phyloP scores from a whole-genome alignment of 176 grass and related monocot species.

The Saccharum officinarum region DNA sequence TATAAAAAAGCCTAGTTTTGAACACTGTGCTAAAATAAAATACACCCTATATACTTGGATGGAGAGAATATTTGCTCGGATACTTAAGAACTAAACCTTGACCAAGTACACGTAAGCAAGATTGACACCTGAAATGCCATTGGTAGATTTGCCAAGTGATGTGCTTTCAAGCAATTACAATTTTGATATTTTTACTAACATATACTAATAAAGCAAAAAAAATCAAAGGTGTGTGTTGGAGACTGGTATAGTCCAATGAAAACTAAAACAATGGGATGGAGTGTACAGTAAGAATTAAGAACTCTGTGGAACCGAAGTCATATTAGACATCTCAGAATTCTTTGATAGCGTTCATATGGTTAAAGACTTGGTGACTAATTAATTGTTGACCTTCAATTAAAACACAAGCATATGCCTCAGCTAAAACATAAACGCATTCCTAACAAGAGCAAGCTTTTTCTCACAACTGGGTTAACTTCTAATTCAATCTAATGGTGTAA shows the following conservation, averaged over 20 bases:
- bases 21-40: neutral
- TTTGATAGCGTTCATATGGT: neutral
- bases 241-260: neutral
- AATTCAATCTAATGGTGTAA: conserved; percentile 3
- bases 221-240: neutral
- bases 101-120: neutral
- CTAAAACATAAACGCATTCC: neutral
- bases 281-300: neutral
- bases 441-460: conserved; percentile 14
- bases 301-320: neutral
- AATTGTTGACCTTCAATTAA: conserved; percentile 4
- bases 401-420: neutral
- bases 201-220: neutral
- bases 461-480: neutral
- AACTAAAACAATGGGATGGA: neutral
- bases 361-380: neutral
- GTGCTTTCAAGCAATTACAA: neutral
- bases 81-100: neutral
- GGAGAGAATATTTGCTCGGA: neutral
- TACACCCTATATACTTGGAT: neutral
- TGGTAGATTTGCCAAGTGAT: neutral
- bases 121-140: neutral
- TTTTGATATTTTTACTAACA: neutral
- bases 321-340: conserved; percentile 10
- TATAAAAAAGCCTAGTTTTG: neutral